Evolutionary conservation across 2,329 filamentous ascomycete species (phyloP), one percentile per base, ranked within the genome.

Genomic region (Teratosphaeriaceae sp.): DNA sequence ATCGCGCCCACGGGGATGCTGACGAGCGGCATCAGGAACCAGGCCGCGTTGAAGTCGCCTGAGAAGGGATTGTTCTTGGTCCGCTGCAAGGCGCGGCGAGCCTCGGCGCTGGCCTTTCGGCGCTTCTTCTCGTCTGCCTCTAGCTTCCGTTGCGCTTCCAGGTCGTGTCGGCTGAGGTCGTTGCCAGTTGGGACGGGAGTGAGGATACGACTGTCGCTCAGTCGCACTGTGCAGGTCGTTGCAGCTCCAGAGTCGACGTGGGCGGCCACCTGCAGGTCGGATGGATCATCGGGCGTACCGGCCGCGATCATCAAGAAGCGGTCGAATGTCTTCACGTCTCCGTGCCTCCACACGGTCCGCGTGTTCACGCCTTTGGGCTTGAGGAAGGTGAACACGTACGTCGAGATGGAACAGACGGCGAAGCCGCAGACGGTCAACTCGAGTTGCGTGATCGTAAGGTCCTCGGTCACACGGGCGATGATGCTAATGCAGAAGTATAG

Each of bases 1-100:
- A 42, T 16, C 8, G 31, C 40, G 13, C 30, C 30, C 6, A 42
- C 40, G n/a, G 40, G 33, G 15, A 42, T 26, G 20, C 40, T 29
- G 21, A 42, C 9, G 2, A 42, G 36, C 6, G 29, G 29, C n/a
- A 31, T n/a, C 8, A 31, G 7, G 15, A 31, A 6, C 29, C 29
- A 31, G 29, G 6, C n/a, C 7, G 29, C 29, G 29, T 31, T 31
- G 29, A 7, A 7, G 29, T 7, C 29, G 9, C 29, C 29, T 5
- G 29, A 31, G 29, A 31, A 31, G 6, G 29, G 29, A 7, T 31
- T 31, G 29, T 7, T 31, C n/a, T 31, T 31, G 29, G 16, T 7
- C 8, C 29, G 8, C 15, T 31, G 29, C 7, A 31, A n/a, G 29
- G 7, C 7, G 16, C 16, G 9, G 16, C n/a, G 8, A n/a, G 7